A percentile compares a stretch with the other conserved stretches of the same genome.
phyloP scores from a whole-genome alignment of 192 early-diverging fungal species.

The Jimgerdemannia flammicorona region DNA sequence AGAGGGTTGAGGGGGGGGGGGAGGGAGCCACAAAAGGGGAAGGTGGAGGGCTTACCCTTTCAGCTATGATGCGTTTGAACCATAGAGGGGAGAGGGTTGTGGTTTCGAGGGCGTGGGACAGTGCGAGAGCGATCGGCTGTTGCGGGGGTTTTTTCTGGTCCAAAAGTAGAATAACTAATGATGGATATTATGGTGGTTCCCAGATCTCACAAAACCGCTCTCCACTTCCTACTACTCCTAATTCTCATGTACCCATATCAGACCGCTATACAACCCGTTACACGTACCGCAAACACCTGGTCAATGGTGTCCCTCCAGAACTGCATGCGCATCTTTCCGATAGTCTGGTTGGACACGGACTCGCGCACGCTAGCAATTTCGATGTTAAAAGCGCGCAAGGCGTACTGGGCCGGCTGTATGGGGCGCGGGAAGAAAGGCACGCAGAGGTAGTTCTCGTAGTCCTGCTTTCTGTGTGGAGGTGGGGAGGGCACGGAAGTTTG shows the following conservation, averaged over 20 bases:
- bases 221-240: background rate
- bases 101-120: slow-evolving; percentile 57
- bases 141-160: slow-evolving; percentile 61
- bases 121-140: slow-evolving; percentile 71
- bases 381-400: slow-evolving; percentile 84
- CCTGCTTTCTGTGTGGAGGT: slow-evolving; percentile 40
- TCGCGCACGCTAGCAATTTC: slow-evolving; percentile 81
- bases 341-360: slow-evolving; percentile 56
- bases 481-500: background rate
- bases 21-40: background rate
- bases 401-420: slow-evolving; percentile 66
- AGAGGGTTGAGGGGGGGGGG: background rate
- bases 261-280: background rate
- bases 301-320: slow-evolving; percentile 90
- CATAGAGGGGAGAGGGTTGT: slow-evolving; percentile 65
- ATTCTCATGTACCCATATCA: background rate
- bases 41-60: slow-evolving; percentile 36
- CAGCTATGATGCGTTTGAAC: slow-evolving; percentile 77
- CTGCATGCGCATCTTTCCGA: slow-evolving; percentile 79
- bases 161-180: background rate
- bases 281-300: slow-evolving; percentile 47
- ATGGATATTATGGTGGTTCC: background rate
- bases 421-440: slow-evolving; percentile 72
- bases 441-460: slow-evolving; percentile 77
- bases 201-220: no score